Conservation (phyloP, 768 basidiomycete genomes). For the Russula olivacea region DNA sequence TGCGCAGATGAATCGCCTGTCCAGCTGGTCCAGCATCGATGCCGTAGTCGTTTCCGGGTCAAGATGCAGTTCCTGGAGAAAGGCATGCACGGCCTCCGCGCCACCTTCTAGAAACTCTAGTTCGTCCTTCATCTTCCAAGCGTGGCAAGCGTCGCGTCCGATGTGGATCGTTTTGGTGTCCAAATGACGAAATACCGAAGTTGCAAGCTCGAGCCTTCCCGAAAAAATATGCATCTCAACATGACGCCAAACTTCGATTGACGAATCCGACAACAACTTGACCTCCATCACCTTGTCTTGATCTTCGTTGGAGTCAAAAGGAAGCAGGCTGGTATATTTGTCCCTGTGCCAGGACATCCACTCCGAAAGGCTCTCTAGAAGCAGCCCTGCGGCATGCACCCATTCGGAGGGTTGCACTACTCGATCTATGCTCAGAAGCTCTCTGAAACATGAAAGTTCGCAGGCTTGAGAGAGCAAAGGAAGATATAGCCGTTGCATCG, state of each 20-base stretch:
- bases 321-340: not conserved
- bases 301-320: not conserved
- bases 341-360: slow-evolving; percentile 16
- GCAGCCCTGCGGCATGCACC: not conserved
- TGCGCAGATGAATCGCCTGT: slow-evolving; percentile 6
- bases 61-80: slow-evolving; percentile 4
- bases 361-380: slow-evolving; percentile 16
- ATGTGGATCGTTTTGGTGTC: not conserved
- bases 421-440: slow-evolving; percentile 7
- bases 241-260: slow-evolving; percentile 7
- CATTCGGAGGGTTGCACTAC: slow-evolving; percentile 6
- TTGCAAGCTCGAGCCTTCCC: slow-evolving; percentile 19
- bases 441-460: slow-evolving; percentile 19
- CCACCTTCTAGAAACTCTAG: slow-evolving; percentile 3
- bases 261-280: slow-evolving; percentile 10
- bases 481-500: slow-evolving; percentile 17
- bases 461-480: slow-evolving; percentile 6
- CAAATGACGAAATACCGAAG: slow-evolving; percentile 10
- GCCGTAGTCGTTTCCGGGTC: not conserved
- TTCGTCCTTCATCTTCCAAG: slow-evolving; percentile 15
- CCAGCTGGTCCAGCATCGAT: slow-evolving; percentile 4
- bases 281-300: slow-evolving; percentile 1
- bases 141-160: slow-evolving; percentile 22
- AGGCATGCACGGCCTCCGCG: slow-evolving; percentile 2
- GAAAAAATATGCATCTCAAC: slow-evolving; percentile 2